A percentile compares a stretch with the other conserved stretches of the same genome.
Conservation (phyloP, 805 yeast species). For the Phaffomyces antillensis region DNA sequence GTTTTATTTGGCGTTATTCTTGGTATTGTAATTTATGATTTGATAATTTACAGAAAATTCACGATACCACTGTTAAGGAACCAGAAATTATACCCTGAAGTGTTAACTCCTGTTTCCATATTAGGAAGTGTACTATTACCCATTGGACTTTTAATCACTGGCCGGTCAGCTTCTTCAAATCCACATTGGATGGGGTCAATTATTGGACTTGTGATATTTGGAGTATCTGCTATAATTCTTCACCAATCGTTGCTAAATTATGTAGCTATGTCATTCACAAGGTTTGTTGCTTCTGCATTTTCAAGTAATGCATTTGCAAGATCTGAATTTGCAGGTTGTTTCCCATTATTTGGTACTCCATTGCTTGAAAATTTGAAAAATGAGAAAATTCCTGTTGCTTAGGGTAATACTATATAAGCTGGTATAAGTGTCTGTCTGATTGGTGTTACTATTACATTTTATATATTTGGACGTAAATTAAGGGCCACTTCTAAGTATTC, state of each 20-base stretch:
- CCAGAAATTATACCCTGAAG: conserved; percentile 32
- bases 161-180: conserved; percentile 37
- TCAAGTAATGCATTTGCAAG: conserved; percentile 65
- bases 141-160: conserved; percentile 38
- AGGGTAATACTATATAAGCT: conserved; percentile 50
- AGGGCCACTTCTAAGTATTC: conserved; percentile 33
- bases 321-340: conserved; percentile 56
- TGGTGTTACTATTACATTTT: conserved; percentile 51
- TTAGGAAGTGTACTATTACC: conserved; percentile 37
- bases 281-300: conserved; percentile 56
- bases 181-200: conserved; percentile 46
- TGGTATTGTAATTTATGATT: conserved; percentile 28
- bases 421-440: conserved; percentile 39
- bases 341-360: conserved; percentile 61
- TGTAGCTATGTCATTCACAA: conserved; percentile 50
- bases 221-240: conserved; percentile 37
- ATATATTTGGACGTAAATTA: conserved; percentile 37
- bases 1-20: conserved; percentile 38
- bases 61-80: conserved; percentile 22
- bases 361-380: conserved; percentile 54
- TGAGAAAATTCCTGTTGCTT: conserved; percentile 42
- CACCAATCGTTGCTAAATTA: conserved; percentile 56
- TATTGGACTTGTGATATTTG: conserved; percentile 35
- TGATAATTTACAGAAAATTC: conserved; percentile 22
- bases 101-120: conserved; percentile 34